Evolutionary conservation across 2,329 filamentous ascomycete genomes (phyloP), one percentile per base, ranked within the genome.

Genomic region (Arthrobotrys musiformis): DNA sequence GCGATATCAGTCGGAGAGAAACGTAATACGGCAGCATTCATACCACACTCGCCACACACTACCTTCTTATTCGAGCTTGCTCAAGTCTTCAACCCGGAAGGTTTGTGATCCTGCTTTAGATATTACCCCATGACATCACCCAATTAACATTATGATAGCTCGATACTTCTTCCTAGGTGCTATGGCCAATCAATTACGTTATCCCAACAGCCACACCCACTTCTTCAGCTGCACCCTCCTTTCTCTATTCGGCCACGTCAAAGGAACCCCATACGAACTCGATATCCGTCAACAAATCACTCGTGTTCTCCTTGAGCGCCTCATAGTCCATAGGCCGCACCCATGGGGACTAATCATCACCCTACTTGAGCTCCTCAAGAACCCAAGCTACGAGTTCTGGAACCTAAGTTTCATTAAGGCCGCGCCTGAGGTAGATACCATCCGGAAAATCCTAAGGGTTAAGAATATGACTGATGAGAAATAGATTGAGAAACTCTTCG

Each of bases 291-390:
- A 98, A 85, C 93, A 96, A 83, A 94, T 99, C 73, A 93, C 93
- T 63, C 90, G 94, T 54, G 90, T 97, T 24, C 86, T 99, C 52
- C 86, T 97, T 40, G 95, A 99, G 86, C 90, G 95, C 58, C 86
- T 97, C 54, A 89, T 96, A 75, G 92, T 93, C 22, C 93, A 93
- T 83, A 93, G 94, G 85, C 94, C 94, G 63, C 94, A 98, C 83
- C 94, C 96, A 17, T 98, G 94, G 94, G 96, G 96, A 11, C 86
- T 99, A 48, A 90, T 97, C 82, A 90, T 94, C 79, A 94, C 93
- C 37, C 88, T 97, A 78, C 86, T 95, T 79, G 95, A 98, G 85
- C 88, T 99, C 70, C 87, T 97, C 80, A 96, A 97, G 86, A 97
- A 97, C 83, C 90, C 92, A 66, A 92, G 90, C 82, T 96, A 94